Percentiles rank a stretch among this genome's conserved stretches.
Evolutionary conservation across 2,329 filamentous ascomycete species (phyloP).

Genomic region (Alternaria sp.): DNA sequence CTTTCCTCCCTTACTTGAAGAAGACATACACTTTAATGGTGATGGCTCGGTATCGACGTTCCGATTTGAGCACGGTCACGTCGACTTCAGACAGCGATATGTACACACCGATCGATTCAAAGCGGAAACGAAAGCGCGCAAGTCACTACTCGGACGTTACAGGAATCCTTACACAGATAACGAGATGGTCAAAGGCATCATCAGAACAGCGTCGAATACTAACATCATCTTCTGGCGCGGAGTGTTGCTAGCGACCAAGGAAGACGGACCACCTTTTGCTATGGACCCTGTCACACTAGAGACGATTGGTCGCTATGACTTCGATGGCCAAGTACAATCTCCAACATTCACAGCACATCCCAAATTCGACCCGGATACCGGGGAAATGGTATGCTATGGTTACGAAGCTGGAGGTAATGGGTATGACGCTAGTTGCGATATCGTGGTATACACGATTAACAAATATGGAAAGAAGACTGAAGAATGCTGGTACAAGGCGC

Average conservation of each 20-base stretch:
- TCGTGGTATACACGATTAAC: slow-evolving; percentile 54
- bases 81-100: slow-evolving; percentile 55
- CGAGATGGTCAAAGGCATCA: slow-evolving; percentile 63
- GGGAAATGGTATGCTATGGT: slow-evolving; percentile 55
- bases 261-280: slow-evolving; percentile 53
- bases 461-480: slow-evolving; percentile 50
- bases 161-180: slow-evolving; percentile 66
- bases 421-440: slow-evolving; percentile 47
- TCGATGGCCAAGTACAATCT: slow-evolving; percentile 50
- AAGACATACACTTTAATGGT: slow-evolving; percentile 62
- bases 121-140: slow-evolving; percentile 51
- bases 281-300: slow-evolving; percentile 54
- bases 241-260: slow-evolving; percentile 63
- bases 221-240: slow-evolving; percentile 68
- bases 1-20: slow-evolving; percentile 64
- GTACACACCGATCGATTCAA: slow-evolving; percentile 56
- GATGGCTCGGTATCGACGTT: slow-evolving; percentile 57
- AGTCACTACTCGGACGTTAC: slow-evolving; percentile 63
- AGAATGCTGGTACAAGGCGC: slow-evolving; percentile 54
- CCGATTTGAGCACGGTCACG: slow-evolving; percentile 54
- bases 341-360: slow-evolving; percentile 58
- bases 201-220: slow-evolving; percentile 66
- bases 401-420: slow-evolving; percentile 55
- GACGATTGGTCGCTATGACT: slow-evolving; percentile 53
- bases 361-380: slow-evolving; percentile 55